Evolutionary conservation across 306 rosid species (phyloP), one percentile per base, ranked within the genome.

Genomic region (Ormosia emarginata): DNA sequence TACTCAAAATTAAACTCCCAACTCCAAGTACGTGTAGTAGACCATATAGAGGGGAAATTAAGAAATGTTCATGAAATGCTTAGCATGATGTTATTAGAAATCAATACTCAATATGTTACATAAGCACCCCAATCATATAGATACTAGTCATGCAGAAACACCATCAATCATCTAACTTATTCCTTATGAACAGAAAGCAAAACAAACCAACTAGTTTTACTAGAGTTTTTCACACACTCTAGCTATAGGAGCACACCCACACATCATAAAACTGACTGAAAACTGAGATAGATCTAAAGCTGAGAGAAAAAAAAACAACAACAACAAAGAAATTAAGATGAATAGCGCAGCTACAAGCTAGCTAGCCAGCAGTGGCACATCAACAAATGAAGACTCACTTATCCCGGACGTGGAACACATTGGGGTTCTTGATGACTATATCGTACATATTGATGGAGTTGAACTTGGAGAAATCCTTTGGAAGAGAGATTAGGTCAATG

Each of bases 401-500:
- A 56, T 95, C 99, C 58, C 97, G 67, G 43, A 96, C 99, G 29
- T 90, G 99, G 92, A 96, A 96, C 87, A 90, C 70, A 78, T 92
- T 91, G 17, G 98, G 98, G 59, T 79, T 90, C 80, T 96, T 96
- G 71, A 96, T 7, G 84, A 92, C 99, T 2, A 96, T 91, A 64
- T 96, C 99, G 71, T 91, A 96, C 99, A 96, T 96, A 29, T 96
- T 6, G 88, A 96, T 61, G 47, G 99, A 91, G 90, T 81, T 89
- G 92, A 96, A 96, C 87, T 83, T 90, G 77, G 88, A 82, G 84
- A 91, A 96, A 12, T 96, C 97, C 34, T 65, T 79, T 0, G 99
- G 99, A 6, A 96, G 98, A 44, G 98, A 93, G 13, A 96, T 96
- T 10, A 96, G 85, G 86, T 96, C 99, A 72, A 92, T 93, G 59